Evolutionary conservation across 2,329 filamentous ascomycete species (phyloP), one percentile per base, ranked within the genome.

Genomic region (Epichloe sibirici): DNA sequence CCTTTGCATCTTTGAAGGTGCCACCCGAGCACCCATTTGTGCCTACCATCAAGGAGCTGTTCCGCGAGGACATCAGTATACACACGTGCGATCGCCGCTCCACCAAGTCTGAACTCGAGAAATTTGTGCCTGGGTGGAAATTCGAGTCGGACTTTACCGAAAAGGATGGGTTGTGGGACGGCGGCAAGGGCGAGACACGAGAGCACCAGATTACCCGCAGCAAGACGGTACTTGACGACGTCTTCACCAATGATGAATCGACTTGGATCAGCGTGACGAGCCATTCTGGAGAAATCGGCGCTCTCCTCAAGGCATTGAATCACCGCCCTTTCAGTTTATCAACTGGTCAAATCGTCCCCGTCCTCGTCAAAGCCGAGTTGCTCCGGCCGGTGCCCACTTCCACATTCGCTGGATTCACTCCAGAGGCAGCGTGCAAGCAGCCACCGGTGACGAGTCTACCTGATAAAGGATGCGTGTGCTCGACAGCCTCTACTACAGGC

Each of bases 271-370:
- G 75, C 57, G 68, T 83, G 54, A 83, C 79, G 1, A 78, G 73
- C 51, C 81, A 85, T 65, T 77, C 74, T 21, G 81, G 81, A 5
- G 74, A 79, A 59, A 81, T 82, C 57, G 61, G 61, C 11, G 71
- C 68, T 51, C 65, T 81, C 25, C 70, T 83, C 3, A 60, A 69
- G 49, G 80, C 80, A 0, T 66, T 86, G 4, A 75, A 76, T 49
- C 84, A 88, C 59, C 74, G 76, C n/a, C 57, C 66, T 3, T 88
- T 87, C 62, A 64, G 69, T 2, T 69, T 88, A 12, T 71, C 71
- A n/a, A 88, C 85, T 0, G 84, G 85, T 8, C 77, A 81, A 53
- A 76, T 84, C 7, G 83, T 88, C 31, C 83, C 84, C 0, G 81
- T 85, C 2, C 71, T 88, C 1, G 77, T 88, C 37, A 80, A 77